A percentile compares a stretch with the other conserved stretches of the same genome.
phyloP scores from a whole-genome alignment of 192 early-diverging fungal species.

The Coemansia sp. region DNA sequence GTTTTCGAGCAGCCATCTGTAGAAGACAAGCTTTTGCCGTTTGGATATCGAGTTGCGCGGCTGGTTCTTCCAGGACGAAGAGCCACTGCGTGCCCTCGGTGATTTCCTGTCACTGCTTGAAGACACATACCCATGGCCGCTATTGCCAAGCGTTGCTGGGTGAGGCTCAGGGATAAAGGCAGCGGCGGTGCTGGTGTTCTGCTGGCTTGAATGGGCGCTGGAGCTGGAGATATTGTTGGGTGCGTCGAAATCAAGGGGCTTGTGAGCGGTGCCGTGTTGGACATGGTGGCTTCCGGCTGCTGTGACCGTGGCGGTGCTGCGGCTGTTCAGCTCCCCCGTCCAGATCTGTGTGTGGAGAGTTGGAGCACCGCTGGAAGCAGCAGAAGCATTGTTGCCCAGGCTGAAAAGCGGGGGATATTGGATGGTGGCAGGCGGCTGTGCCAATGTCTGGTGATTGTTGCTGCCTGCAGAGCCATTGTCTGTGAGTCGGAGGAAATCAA shows the following conservation, averaged over 20 bases:
- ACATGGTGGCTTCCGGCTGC: not conserved
- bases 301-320: not conserved
- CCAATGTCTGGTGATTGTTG: slow-evolving; percentile 8
- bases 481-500: slow-evolving; percentile 4
- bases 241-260: not conserved
- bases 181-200: not conserved
- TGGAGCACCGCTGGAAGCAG: not conserved
- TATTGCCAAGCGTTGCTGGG: not conserved
- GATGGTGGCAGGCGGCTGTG: not conserved
- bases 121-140: not conserved
- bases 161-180: not conserved
- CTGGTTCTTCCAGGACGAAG: slow-evolving; percentile 27
- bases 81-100: not conserved
- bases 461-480: not conserved
- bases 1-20: slow-evolving; percentile 36
- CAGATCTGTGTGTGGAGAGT: not conserved
- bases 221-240: not conserved
- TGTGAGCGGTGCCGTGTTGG: not conserved
- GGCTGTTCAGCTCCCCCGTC: not conserved
- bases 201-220: not conserved
- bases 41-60: slow-evolving; percentile 38
- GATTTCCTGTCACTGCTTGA: not conserved
- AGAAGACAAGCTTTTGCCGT: slow-evolving; percentile 30
- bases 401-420: slow-evolving; percentile 9
- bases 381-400: not conserved